Conservation (phyloP, 2,329 filamentous ascomycete genomes). For the Cyphellophora europaea region DNA sequence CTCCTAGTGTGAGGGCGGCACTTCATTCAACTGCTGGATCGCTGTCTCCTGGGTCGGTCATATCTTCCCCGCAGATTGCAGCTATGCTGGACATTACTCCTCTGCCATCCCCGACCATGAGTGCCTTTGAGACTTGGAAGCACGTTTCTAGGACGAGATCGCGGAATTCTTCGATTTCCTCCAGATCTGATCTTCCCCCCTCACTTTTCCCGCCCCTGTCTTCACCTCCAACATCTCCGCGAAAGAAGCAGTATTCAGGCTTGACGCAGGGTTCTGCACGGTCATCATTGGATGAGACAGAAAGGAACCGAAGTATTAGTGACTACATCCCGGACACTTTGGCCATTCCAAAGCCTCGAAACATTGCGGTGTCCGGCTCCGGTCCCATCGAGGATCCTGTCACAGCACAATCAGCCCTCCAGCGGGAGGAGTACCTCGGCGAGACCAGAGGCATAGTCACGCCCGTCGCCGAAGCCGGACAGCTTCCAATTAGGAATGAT, state of each 20-base stretch:
- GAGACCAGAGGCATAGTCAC: slow-evolving; percentile 63
- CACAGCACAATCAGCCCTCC: slow-evolving; percentile 43
- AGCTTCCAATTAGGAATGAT: slow-evolving; percentile 59
- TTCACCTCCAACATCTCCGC: slow-evolving; percentile 19
- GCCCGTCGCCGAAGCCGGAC: slow-evolving; percentile 59
- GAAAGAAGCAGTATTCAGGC: slow-evolving; percentile 31
- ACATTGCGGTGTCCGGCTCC: slow-evolving; percentile 62
- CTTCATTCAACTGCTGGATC: slow-evolving; percentile 33
- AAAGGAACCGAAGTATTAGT: slow-evolving; percentile 72
- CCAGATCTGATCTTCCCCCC: slow-evolving; percentile 18
- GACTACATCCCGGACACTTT: slow-evolving; percentile 73
- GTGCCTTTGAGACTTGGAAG: slow-evolving; percentile 59
- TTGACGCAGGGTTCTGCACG: slow-evolving; percentile 17
- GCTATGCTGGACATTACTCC: slow-evolving; percentile 74
- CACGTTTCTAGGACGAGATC: slow-evolving; percentile 36
- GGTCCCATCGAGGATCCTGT: slow-evolving; percentile 37
- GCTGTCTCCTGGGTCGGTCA: slow-evolving; percentile 52
- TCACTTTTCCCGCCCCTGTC: slow-evolving; percentile 6
- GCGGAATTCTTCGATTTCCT: slow-evolving; percentile 31
- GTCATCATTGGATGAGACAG: not conserved
- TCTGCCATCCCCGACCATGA: slow-evolving; percentile 65
- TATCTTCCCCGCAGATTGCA: slow-evolving; percentile 65
- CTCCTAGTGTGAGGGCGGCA: slow-evolving; percentile 33
- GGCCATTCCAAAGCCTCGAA: slow-evolving; percentile 56
- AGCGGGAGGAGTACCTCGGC: slow-evolving; percentile 74